Percentiles rank a stretch among this genome's conserved stretches.
phyloP scores from a whole-genome alignment of 345 rosid species.

The Syzygium oleosum region DNA sequence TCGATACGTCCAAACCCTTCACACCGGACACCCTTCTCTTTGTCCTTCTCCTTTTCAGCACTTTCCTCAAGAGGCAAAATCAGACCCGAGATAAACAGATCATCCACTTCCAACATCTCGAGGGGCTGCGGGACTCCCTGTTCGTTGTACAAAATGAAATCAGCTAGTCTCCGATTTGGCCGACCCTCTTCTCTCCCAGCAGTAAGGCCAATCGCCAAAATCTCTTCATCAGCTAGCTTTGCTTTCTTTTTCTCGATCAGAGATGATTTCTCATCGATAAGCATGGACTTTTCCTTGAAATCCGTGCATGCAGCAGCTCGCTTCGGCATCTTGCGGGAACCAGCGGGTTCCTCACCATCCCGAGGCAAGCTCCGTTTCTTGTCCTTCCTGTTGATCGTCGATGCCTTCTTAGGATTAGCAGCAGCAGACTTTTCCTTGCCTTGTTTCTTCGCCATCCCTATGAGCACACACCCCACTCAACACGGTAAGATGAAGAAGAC shows the following conservation, averaged over 20 bases:
- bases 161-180: conserved; percentile 45
- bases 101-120: conserved; percentile 50
- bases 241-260: conserved; percentile 39
- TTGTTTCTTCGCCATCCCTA: conserved; percentile 8
- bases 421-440: conserved; percentile 3
- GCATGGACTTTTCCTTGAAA: conserved; percentile 53
- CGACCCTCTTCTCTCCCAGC: conserved; percentile 16
- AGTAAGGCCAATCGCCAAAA: conserved; percentile 29
- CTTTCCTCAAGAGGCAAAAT: conserved; percentile 37
- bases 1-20: conserved; percentile 43
- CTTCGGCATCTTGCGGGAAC: conserved; percentile 41
- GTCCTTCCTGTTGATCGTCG: neutral
- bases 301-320: conserved; percentile 68
- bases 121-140: conserved; percentile 14
- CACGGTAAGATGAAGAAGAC: neutral
- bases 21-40: conserved; percentile 37
- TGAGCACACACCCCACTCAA: neutral
- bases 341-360: conserved; percentile 7
- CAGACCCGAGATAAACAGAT: conserved; percentile 44
- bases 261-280: conserved; percentile 25
- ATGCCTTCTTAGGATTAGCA: conserved; percentile 4
- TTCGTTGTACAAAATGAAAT: conserved; percentile 38
- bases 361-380: conserved; percentile 26
- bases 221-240: conserved; percentile 43
- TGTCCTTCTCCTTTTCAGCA: conserved; percentile 34